Evolutionary conservation across 768 basidiomycete genomes (phyloP).

Genomic region (Calocybe gangraenosa): DNA sequence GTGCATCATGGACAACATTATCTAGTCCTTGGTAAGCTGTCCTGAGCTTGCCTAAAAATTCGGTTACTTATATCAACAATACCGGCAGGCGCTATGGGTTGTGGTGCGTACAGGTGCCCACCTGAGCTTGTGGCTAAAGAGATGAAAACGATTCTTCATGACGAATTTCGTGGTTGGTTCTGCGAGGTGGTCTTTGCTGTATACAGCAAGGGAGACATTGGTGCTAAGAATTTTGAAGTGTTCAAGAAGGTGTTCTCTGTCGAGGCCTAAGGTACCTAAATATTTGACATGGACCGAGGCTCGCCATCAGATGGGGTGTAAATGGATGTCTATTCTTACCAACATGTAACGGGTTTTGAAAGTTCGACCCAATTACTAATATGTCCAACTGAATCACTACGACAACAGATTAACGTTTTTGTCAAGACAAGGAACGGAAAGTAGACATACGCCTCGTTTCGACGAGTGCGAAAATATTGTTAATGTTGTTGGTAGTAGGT

Average conservation of each 20-base stretch:
- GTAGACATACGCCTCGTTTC: too few relatives aligned
- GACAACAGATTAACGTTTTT: too few relatives aligned
- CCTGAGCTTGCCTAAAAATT: neutral
- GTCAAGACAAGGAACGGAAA: too few relatives aligned
- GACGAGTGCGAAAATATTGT: too few relatives aligned
- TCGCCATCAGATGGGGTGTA: too few relatives aligned
- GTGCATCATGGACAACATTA: slow-evolving; percentile 30
- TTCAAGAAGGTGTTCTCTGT: slow-evolving; percentile 21
- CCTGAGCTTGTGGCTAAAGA: slow-evolving; percentile 34
- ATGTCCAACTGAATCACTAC: too few relatives aligned
- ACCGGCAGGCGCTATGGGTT: slow-evolving; percentile 38
- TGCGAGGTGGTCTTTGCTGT: slow-evolving; percentile 36
- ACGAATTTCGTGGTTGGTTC: slow-evolving; percentile 42
- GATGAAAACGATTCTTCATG: slow-evolving; percentile 37
- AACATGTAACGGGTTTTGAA: too few relatives aligned
- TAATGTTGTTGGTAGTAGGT: too few relatives aligned
- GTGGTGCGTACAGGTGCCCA: slow-evolving; percentile 39
- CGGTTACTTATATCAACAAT: neutral
- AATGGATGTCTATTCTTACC: too few relatives aligned
- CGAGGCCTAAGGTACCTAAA: neutral
- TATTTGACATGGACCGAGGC: too few relatives aligned
- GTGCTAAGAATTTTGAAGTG: slow-evolving; percentile 30
- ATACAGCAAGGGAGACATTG: slow-evolving; percentile 27
- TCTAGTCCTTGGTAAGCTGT: slow-evolving; percentile 36
- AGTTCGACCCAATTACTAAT: too few relatives aligned